Base-by-base conservation (phyloP, 768 basidiomycete species). In the Phaffia australis region DNA sequence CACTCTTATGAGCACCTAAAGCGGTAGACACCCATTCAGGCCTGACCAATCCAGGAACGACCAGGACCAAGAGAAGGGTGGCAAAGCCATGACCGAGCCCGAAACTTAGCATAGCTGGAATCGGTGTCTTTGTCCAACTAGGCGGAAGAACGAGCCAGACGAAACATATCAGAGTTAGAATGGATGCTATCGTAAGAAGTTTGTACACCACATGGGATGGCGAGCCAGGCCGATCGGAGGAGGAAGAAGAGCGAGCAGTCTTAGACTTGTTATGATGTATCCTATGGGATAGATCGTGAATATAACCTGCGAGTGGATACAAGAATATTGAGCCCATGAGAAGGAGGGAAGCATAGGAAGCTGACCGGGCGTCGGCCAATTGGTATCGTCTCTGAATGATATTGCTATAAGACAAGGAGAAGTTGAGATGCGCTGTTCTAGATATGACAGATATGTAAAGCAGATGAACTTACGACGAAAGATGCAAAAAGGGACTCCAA, bases 401-500 rank as follows among this genome's bases (percentile, higher is more conserved):
- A 71, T 87, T 88, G 30, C 87, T 88, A 69, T 4, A 48, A 47
- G 11, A 46, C 30, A 49, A 19, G 30, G 30, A 54, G 25, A 46
- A 56, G 73, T 87, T 85, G 3, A 82, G 30, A 88, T 81, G 60
- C 88, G 80, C 71, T 87, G 87, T 30, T 85, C 87, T 68, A 4
- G 48, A 42, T 47, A 15, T 32, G 48, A 35, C 27, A 27, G 25
- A 50, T 1, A 27, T 21, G 29, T 7, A 6, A 47, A 5, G 25
- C n/a, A 56, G 8, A 35, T 74, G 0, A 25, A 65, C 84, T 72
- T 72, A 87, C 86, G 87, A 80, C 16, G 85, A 83, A 52, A 89
- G 82, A 72, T 88, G 87, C 15, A 82, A 83, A 73, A 87, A 88
- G 3, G 87, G 88, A 3, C 83, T 78, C 87, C 87, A 89, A 47